A percentile compares a stretch with the other conserved stretches of the same genome.
Evolutionary conservation across 2,329 filamentous ascomycete species (phyloP).

Genomic region (Talaromyces sp.): DNA sequence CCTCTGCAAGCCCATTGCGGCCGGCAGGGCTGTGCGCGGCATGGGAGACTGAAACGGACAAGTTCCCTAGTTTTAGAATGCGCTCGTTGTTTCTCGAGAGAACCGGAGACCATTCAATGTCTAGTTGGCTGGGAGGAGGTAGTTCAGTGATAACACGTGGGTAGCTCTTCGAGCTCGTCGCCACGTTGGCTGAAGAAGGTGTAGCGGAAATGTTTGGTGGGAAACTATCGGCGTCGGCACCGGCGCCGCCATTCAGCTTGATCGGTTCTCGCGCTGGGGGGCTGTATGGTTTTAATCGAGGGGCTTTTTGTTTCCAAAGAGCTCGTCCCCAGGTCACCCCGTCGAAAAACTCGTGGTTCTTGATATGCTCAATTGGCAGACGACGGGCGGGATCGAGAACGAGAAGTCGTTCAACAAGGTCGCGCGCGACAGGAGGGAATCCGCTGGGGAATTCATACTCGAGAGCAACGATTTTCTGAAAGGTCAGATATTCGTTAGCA

Average conservation of each 20-base stretch:
- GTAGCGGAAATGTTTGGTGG: slow-evolving; percentile 40
- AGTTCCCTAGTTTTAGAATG: slow-evolving; percentile 88
- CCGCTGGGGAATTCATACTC: slow-evolving; percentile 91
- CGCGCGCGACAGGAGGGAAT: slow-evolving; percentile 79
- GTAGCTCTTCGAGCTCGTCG: slow-evolving; percentile 55
- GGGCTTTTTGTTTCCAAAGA: slow-evolving; percentile 86
- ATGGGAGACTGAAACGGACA: slow-evolving; percentile 76
- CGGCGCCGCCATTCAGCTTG: slow-evolving; percentile 59
- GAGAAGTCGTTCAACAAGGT: slow-evolving; percentile 83
- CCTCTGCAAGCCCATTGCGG: slow-evolving; percentile 58
- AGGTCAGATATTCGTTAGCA: slow-evolving; percentile 91
- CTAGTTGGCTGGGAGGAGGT: slow-evolving; percentile 90
- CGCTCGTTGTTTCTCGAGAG: slow-evolving; percentile 86
- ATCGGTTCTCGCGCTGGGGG: slow-evolving; percentile 74
- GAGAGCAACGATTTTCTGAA: slow-evolving; percentile 93
- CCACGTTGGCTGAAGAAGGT: slow-evolving; percentile 27
- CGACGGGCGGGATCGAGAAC: slow-evolving; percentile 82
- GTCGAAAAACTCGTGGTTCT: slow-evolving; percentile 92
- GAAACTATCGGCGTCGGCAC: slow-evolving; percentile 33
- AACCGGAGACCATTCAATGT: slow-evolving; percentile 98
- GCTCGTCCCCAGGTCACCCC: slow-evolving; percentile 77
- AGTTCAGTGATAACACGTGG: slow-evolving; percentile 88
- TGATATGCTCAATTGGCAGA: slow-evolving; percentile 91
- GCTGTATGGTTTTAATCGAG: slow-evolving; percentile 76
- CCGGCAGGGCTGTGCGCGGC: slow-evolving; percentile 69